These are phyloP conservation scores for Tuber microsphaerosporum DNA, from an alignment of 495 filamentous ascomycete species.

Conservation along the genomic window DNA sequence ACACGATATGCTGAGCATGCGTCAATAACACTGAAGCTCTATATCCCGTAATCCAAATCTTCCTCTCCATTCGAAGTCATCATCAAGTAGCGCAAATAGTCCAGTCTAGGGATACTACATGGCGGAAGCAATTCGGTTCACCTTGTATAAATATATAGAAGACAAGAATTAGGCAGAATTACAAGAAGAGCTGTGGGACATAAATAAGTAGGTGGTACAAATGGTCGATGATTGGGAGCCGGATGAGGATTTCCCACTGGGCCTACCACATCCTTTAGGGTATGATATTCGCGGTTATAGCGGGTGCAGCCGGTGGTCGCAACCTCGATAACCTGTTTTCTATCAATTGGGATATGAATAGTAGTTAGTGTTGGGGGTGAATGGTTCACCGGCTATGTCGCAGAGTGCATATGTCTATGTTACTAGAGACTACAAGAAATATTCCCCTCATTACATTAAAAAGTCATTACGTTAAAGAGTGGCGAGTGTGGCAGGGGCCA, in stretches of 20 bases:
- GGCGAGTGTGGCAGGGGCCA: too few relatives aligned
- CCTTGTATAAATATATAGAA: conserved; percentile 74
- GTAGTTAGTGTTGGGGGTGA: too few relatives aligned
- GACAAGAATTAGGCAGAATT: conserved; percentile 67
- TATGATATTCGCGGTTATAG: too few relatives aligned
- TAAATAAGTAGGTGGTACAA: conserved; percentile 82
- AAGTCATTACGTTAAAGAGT: too few relatives aligned
- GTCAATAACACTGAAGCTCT: conserved; percentile 75
- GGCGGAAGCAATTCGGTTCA: conserved; percentile 81
- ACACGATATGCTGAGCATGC: conserved; percentile 41
- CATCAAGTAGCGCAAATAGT: conserved; percentile 59
- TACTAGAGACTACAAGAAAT: too few relatives aligned
- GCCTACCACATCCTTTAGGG: too few relatives aligned
- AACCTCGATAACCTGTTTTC: too few relatives aligned
- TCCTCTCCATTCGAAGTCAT: conserved; percentile 58
- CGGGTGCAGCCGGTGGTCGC: too few relatives aligned
- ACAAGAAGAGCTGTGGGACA: conserved; percentile 61
- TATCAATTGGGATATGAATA: too few relatives aligned
- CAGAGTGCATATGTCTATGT: too few relatives aligned
- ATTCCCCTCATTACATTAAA: too few relatives aligned
- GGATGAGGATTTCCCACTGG: conserved; percentile 87
- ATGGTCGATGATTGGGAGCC: conserved; percentile 94
- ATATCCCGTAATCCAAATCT: conserved; percentile 64
- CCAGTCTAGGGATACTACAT: conserved; percentile 65
- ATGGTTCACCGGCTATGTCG: too few relatives aligned